Percentiles rank a stretch among this genome's conserved stretches.
These are phyloP conservation scores for Gastrolobium villosum DNA, from an alignment of 306 rosid species.

Conservation along the genomic window DNA sequence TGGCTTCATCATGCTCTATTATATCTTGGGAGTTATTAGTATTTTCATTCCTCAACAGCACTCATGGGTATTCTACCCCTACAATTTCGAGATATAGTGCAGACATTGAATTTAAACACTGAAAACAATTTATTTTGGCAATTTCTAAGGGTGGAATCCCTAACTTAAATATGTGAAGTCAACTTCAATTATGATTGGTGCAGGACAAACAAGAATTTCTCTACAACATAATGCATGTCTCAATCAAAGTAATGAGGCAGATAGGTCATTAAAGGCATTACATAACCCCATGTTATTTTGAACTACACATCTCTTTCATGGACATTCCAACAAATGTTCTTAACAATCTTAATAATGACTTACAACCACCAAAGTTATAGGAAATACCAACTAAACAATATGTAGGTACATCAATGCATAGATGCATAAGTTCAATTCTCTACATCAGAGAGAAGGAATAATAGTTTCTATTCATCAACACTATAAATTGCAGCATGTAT, in stretches of 20 bases:
- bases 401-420: slow-evolving; percentile 6
- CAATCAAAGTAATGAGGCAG: slow-evolving; percentile 42
- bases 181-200: not conserved
- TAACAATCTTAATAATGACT: slow-evolving; percentile 39
- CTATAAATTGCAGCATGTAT: not conserved
- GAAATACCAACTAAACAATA: slow-evolving; percentile 10
- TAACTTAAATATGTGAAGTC: not conserved
- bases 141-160: not conserved
- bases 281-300: slow-evolving; percentile 44
- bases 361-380: slow-evolving; percentile 21
- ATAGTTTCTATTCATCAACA: not conserved
- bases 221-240: slow-evolving; percentile 35
- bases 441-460: slow-evolving; percentile 22
- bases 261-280: slow-evolving; percentile 40
- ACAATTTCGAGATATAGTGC: slow-evolving; percentile 30
- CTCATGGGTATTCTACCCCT: slow-evolving; percentile 23
- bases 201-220: not conserved
- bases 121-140: not conserved
- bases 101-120: slow-evolving; percentile 20
- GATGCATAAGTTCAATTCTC: slow-evolving; percentile 18
- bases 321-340: slow-evolving; percentile 44
- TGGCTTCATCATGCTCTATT: not conserved
- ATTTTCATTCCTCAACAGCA: slow-evolving; percentile 16
- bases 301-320: slow-evolving; percentile 40
- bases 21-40: not conserved